Conservation (phyloP, 1,284 basidiomycete species). For the Boletus semigastroideus region DNA sequence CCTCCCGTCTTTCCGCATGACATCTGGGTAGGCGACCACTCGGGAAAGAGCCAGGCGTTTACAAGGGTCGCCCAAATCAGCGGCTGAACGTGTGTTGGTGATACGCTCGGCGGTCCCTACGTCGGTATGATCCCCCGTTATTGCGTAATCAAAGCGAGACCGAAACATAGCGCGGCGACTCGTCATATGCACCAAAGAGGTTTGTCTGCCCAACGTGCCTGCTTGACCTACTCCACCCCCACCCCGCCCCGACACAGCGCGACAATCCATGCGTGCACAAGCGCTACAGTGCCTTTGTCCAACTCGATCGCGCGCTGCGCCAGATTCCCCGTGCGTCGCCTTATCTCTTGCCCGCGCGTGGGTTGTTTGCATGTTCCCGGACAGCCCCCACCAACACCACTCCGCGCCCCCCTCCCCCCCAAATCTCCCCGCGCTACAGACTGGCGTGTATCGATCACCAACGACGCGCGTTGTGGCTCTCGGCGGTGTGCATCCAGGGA, state of each 20-base stretch:
- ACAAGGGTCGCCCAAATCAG: conserved; percentile 60
- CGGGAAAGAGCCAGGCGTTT: conserved; percentile 52
- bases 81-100: conserved; percentile 70
- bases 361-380: background rate
- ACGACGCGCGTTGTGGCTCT: conserved; percentile 65
- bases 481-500: conserved; percentile 63
- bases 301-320: conserved; percentile 52
- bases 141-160: background rate
- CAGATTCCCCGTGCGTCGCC: conserved; percentile 51
- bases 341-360: background rate
- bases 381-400: conserved; percentile 46
- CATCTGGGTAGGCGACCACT: conserved; percentile 63
- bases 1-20: conserved; percentile 61
- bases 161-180: background rate
- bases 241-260: conserved; percentile 43
- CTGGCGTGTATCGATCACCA: conserved; percentile 70
- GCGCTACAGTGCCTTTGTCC: conserved; percentile 68
- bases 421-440: conserved; percentile 68
- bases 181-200: conserved; percentile 60
- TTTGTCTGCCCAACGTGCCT: conserved; percentile 10
- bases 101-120: conserved; percentile 51
- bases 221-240: conserved; percentile 15
- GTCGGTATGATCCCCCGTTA: conserved; percentile 40
- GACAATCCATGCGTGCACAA: conserved; percentile 64
- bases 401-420: conserved; percentile 57